Evolutionary conservation across 2,329 filamentous ascomycete genomes (phyloP).

Genomic region (Paecilomyces niveus): DNA sequence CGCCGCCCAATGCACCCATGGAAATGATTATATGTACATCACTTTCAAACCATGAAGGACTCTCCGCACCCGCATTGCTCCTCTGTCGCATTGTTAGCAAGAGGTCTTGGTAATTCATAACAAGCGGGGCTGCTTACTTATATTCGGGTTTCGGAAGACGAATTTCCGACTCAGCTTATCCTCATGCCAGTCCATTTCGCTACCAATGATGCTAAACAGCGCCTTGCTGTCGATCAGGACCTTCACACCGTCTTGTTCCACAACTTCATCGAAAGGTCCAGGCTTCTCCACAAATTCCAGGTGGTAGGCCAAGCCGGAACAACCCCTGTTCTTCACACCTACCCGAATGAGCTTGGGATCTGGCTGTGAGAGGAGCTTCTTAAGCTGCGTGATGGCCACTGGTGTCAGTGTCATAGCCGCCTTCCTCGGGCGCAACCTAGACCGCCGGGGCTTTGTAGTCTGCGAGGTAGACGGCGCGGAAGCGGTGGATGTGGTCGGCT

Average conservation of each 20-base stretch:
- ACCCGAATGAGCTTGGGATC: slow-evolving; percentile 90
- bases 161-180: slow-evolving; percentile 90
- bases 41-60: slow-evolving; percentile 71
- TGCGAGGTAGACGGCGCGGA: slow-evolving; percentile 27
- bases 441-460: slow-evolving; percentile 50
- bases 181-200: slow-evolving; percentile 98
- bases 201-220: slow-evolving; percentile 94
- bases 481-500: slow-evolving; percentile 37
- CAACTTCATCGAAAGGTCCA: slow-evolving; percentile 78
- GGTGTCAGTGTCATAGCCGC: slow-evolving; percentile 84
- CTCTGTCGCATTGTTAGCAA: slow-evolving; percentile 51
- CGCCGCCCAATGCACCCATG: slow-evolving; percentile 31
- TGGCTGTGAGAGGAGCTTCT: slow-evolving; percentile 70
- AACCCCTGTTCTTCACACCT: slow-evolving; percentile 88
- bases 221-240: slow-evolving; percentile 97
- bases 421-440: slow-evolving; percentile 73
- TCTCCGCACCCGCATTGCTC: slow-evolving; percentile 95
- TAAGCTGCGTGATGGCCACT: slow-evolving; percentile 70
- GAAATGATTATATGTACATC: slow-evolving; percentile 8
- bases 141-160: slow-evolving; percentile 94
- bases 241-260: slow-evolving; percentile 93
- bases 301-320: slow-evolving; percentile 87
- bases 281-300: slow-evolving; percentile 93
- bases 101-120: background rate
- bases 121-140: slow-evolving; percentile 61